phyloP scores from a whole-genome alignment of 2,329 filamentous ascomycete species.

The Amesomyces nigricolor region DNA sequence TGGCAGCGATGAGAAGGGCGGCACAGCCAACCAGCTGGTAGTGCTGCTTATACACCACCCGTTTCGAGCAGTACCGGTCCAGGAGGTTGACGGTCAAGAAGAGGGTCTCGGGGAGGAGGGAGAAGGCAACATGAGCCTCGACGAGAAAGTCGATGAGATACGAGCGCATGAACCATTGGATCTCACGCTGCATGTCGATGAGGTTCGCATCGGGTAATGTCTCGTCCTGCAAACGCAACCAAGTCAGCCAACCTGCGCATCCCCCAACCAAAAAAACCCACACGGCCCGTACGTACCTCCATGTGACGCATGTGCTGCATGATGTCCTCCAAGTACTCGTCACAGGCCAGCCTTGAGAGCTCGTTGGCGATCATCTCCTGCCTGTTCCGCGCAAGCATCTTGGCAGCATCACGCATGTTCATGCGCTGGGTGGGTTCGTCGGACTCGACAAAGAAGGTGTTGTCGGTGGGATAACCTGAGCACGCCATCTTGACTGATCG shows the following conservation, averaged over 20 bases:
- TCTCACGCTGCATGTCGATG: constrained; percentile 98
- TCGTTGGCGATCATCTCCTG: constrained; percentile 87
- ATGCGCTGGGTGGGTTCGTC: constrained; percentile 52
- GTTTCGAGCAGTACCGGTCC: constrained; percentile 94
- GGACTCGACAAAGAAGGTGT: constrained; percentile 52
- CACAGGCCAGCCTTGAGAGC: constrained; percentile 74
- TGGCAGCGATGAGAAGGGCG: constrained; percentile 90
- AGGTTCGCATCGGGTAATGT: constrained; percentile 94
- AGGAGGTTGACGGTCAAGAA: constrained; percentile 96
- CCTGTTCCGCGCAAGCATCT: constrained; percentile 71
- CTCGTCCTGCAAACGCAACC: constrained; percentile 50
- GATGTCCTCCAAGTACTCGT: constrained; percentile 92
- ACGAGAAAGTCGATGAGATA: constrained; percentile 98
- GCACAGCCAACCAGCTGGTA: constrained; percentile 97
- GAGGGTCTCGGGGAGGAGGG: constrained; percentile 86
- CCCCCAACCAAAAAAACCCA: neutral
- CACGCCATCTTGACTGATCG: constrained; percentile 29
- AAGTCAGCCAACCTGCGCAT: constrained; percentile 9
- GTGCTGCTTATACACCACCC: constrained; percentile 98
- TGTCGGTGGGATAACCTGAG: constrained; percentile 35
- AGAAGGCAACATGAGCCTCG: constrained; percentile 93
- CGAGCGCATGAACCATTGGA: constrained; percentile 99
- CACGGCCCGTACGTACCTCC: constrained; percentile 57
- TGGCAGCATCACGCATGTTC: constrained; percentile 68
- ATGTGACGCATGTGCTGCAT: constrained; percentile 91